phyloP scores from a whole-genome alignment of 2,329 filamentous ascomycete species.

The Lasiodiplodia sp. region DNA sequence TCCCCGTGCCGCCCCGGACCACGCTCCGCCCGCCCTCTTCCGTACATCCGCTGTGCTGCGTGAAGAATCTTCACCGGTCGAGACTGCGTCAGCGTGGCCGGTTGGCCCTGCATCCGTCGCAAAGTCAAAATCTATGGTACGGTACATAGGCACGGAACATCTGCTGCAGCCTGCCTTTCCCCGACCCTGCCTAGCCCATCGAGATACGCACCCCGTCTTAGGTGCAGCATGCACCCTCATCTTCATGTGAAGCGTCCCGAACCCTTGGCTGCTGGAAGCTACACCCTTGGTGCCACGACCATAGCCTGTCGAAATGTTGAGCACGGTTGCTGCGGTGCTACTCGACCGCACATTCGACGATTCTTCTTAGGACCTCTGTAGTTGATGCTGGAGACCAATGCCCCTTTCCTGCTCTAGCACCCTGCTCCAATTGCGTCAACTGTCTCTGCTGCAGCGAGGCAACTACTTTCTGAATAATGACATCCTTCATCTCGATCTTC shows the following conservation, averaged over 20 bases:
- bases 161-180: background rate
- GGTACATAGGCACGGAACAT: background rate
- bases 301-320: background rate
- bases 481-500: background rate
- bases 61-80: background rate
- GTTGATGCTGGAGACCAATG: background rate
- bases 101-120: background rate
- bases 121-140: background rate
- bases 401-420: background rate
- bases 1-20: conserved; percentile 9
- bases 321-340: conserved; percentile 5
- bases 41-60: background rate
- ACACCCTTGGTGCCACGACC: conserved; percentile 11
- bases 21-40: background rate
- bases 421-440: background rate
- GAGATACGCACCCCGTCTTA: conserved; percentile 4
- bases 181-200: background rate
- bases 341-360: conserved; percentile 1
- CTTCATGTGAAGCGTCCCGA: conserved; percentile 23
- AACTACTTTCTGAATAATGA: background rate
- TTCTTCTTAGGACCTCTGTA: background rate
- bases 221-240: conserved; percentile 1
- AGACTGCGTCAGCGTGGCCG: background rate
- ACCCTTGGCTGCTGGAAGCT: background rate
- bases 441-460: background rate